Percentiles rank a stretch among this genome's conserved stretches.
These are phyloP conservation scores for Inga leiocalycina DNA, from an alignment of 306 rosid genomes.

Conservation along the genomic window DNA sequence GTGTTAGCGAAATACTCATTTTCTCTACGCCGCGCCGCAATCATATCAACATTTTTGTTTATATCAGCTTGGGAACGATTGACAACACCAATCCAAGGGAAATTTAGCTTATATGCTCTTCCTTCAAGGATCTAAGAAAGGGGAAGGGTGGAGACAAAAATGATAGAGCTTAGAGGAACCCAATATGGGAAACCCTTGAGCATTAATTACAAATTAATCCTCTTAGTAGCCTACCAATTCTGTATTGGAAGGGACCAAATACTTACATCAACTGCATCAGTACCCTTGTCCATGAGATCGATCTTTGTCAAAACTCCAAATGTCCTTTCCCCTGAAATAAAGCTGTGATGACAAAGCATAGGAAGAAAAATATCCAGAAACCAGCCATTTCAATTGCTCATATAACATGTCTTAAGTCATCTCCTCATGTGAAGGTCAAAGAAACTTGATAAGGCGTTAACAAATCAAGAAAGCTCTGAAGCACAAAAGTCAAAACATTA, in stretches of 20 bases:
- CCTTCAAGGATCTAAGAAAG: slow-evolving; percentile 63
- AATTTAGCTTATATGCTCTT: slow-evolving; percentile 78
- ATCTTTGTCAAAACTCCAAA: slow-evolving; percentile 96
- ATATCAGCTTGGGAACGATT: slow-evolving; percentile 97
- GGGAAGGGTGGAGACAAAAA: slow-evolving; percentile 2
- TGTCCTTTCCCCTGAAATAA: slow-evolving; percentile 84
- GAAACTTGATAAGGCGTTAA: not conserved
- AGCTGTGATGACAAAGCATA: not conserved
- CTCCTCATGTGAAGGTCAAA: slow-evolving; percentile 2
- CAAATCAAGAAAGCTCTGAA: slow-evolving; percentile 9
- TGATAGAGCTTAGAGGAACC: not conserved
- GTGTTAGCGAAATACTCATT: slow-evolving; percentile 77
- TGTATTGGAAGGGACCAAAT: slow-evolving; percentile 23
- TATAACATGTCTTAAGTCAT: not conserved
- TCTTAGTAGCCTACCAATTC: slow-evolving; percentile 15
- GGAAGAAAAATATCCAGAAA: slow-evolving; percentile 25
- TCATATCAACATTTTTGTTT: slow-evolving; percentile 99
- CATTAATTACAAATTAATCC: too few species aligned
- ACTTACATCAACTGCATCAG: slow-evolving; percentile 96
- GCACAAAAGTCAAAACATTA: slow-evolving; percentile 2
- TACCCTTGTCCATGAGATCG: slow-evolving; percentile 99
- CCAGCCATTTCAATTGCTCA: slow-evolving; percentile 11
- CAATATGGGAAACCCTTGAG: too few species aligned
- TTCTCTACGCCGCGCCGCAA: slow-evolving; percentile 97
- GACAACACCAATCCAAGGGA: slow-evolving; percentile 97